Evolutionary conservation across 768 basidiomycete species (phyloP), one percentile per base, ranked within the genome.

Genomic region (Boletales sp.): DNA sequence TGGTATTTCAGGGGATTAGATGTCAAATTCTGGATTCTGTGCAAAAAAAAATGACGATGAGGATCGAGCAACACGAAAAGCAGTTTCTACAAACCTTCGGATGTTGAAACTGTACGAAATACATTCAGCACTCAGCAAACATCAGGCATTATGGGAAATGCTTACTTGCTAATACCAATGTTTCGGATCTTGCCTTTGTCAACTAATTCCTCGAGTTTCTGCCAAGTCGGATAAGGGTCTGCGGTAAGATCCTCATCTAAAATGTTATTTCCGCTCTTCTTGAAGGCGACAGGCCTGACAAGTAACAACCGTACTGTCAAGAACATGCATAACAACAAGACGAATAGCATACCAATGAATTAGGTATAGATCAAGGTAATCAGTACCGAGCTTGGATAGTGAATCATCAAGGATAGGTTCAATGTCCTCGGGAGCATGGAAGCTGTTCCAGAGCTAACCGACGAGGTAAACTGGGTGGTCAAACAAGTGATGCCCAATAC

Each of bases 141-240:
- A 30, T 35, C 45, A n/a, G 21, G 43, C 42, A 19, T 38, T 8
- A 14, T 24, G 10, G 6, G 37, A 13, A 6, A 15, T 8, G 53
- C 77, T 51, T 50, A 85, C 85, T 93, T 93, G 85, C 86, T 87
- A 38, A 92, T 73, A 38, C 90, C 90, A 47, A 92, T 92, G 57
- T 89, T 86, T 62, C 77, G 77, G 38, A 87, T 70, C 63, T 90
- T 86, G 19, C 90, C 90, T 57, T 82, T 84, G 54, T 81, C 80
- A 4, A 89, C 85, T 69, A 88, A 69, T 65, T 86, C 80, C 61
- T 91, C 89, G 42, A 91, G 79, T 54, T 82, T 88, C 62, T 84
- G 72, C 89, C 89, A 91, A 1, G 88, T 90, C 15, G 83, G 83
- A 59, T 86, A 84, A 2, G 87, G 81, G 59, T 90, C 74, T 19